phyloP scores from a whole-genome alignment of 345 rosid genomes.

The Mangifera indica region DNA sequence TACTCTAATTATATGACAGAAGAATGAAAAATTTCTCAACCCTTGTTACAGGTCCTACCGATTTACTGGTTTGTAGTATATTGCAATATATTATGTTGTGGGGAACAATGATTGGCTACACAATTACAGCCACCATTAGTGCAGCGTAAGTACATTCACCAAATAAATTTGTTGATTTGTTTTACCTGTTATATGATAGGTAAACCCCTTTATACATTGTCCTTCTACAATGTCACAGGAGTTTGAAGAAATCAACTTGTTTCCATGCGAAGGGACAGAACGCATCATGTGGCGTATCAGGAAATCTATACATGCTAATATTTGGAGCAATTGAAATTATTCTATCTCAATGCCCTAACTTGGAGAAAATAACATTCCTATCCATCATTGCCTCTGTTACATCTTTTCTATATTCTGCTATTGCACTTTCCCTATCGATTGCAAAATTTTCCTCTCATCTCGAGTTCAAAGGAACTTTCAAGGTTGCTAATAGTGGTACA shows the following conservation, averaged over 20 bases:
- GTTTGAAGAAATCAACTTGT: constrained; percentile 33
- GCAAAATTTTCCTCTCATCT: not conserved
- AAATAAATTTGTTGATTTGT: not conserved
- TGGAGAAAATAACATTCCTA: constrained; percentile 27
- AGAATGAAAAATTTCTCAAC: not conserved
- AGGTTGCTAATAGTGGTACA: not conserved
- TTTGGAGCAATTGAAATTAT: constrained; percentile 35
- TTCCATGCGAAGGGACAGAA: constrained; percentile 20
- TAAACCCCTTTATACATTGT: too few species aligned
- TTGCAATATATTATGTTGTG: constrained; percentile 15
- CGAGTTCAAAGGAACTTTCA: constrained; percentile 4
- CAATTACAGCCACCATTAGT: constrained; percentile 48
- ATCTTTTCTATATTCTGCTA: constrained; percentile 20
- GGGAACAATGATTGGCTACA: constrained; percentile 52
- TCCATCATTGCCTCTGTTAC: constrained; percentile 28
- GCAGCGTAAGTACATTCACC: constrained; percentile 37
- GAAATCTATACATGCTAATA: constrained; percentile 25
- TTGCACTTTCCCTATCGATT: constrained; percentile 17
- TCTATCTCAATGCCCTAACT: constrained; percentile 51
- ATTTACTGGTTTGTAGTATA: constrained; percentile 6
- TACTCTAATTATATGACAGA: too few species aligned
- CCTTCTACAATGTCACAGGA: constrained; percentile 15
- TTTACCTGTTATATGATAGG: too few species aligned
- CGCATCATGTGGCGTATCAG: constrained; percentile 24
- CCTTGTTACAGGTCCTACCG: constrained; percentile 8